phyloP scores from a whole-genome alignment of 202 grass and related monocot species.

The Schoenoplectus triqueter region DNA sequence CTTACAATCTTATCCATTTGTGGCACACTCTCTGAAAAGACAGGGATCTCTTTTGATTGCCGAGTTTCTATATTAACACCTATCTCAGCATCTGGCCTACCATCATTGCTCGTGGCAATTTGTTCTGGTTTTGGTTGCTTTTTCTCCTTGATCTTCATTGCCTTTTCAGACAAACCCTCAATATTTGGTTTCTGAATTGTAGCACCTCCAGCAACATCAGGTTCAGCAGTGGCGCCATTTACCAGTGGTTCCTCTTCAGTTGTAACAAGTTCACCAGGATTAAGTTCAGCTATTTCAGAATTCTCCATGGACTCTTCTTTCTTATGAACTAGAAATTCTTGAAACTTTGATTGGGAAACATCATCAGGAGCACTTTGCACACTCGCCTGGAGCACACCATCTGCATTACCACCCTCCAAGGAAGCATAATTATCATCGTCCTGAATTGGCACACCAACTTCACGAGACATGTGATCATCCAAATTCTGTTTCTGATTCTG shows the following conservation, averaged over 20 bases:
- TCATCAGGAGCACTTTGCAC: neutral
- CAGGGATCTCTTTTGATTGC: constrained; percentile 5
- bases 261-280: neutral
- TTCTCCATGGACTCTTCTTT: neutral
- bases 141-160: neutral
- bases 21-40: constrained; percentile 9
- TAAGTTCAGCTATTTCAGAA: neutral
- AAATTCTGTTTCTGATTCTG: neutral
- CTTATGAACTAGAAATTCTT: neutral
- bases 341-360: neutral
- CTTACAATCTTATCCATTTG: neutral
- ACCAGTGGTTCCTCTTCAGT: neutral
- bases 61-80: neutral
- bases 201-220: neutral
- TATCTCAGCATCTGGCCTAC: neutral
- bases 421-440: neutral
- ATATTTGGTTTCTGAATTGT: neutral
- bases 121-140: constrained; percentile 1
- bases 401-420: neutral
- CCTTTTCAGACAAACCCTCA: neutral
- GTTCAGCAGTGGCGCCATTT: neutral
- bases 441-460: neutral
- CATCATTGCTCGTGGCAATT: neutral
- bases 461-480: neutral
- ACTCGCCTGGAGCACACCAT: neutral